Percentiles rank a stretch among this genome's conserved stretches.
Evolutionary conservation across 2,329 filamentous ascomycete species (phyloP).

Genomic region (Paecilomyces formosus): DNA sequence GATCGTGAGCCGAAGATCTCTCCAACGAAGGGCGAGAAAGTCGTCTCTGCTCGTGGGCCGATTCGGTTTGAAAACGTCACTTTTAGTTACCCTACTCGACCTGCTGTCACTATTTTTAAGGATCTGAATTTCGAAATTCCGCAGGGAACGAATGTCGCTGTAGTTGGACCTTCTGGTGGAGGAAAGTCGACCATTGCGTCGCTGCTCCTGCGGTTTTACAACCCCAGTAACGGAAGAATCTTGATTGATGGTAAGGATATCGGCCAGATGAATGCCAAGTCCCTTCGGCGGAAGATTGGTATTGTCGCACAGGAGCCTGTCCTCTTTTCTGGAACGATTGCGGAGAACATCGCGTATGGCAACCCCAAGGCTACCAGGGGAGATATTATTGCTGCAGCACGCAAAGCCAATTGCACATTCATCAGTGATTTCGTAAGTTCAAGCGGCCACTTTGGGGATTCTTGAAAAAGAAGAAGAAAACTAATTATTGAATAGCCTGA

Average conservation of each 20-base stretch:
- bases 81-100: conserved; percentile 90
- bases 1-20: conserved; percentile 80
- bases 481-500: conserved; percentile 54
- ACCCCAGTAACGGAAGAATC: conserved; percentile 68
- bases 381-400: conserved; percentile 79
- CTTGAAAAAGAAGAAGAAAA: neutral
- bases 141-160: conserved; percentile 87
- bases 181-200: conserved; percentile 94
- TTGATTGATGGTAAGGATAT: conserved; percentile 81
- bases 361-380: conserved; percentile 67
- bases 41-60: conserved; percentile 75
- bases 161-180: conserved; percentile 91
- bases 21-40: conserved; percentile 72
- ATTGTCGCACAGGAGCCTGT: conserved; percentile 95
- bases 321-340: conserved; percentile 71
- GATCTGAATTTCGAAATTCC: conserved; percentile 85
- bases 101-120: conserved; percentile 85
- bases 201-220: conserved; percentile 86
- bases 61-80: conserved; percentile 81
- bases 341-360: conserved; percentile 86
- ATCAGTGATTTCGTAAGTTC: conserved; percentile 76
- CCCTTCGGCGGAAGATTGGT: conserved; percentile 82
- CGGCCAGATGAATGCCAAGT: conserved; percentile 82
- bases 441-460: neutral
- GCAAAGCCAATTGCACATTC: conserved; percentile 91